These are phyloP conservation scores for Phaeosphaeriaceae sp. DNA, from an alignment of 2,329 filamentous ascomycete genomes.

Conservation along the genomic window DNA sequence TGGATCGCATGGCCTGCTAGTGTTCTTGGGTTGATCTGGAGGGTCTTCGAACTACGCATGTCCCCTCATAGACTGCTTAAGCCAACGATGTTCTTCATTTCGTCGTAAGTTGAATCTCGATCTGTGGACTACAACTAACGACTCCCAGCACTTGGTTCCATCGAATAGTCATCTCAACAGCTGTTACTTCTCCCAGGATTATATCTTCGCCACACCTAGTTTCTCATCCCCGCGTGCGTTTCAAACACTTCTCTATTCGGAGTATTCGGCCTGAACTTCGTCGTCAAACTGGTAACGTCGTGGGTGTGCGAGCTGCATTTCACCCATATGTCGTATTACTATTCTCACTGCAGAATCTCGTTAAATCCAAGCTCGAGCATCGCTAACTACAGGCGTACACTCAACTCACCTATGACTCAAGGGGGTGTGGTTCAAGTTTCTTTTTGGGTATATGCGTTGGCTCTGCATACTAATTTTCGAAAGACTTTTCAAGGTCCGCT, in stretches of 20 bases:
- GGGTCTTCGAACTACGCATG: too few relatives aligned
- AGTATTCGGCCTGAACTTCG: too few relatives aligned
- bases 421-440: conserved; percentile 17
- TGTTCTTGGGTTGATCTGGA: conserved; percentile 25
- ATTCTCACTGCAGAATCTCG: conserved; percentile 9
- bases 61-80: too few relatives aligned
- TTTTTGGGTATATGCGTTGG: conserved; percentile 5
- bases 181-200: not conserved
- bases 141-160: too few relatives aligned
- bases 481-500: conserved; percentile 29
- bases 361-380: not conserved
- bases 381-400: not conserved
- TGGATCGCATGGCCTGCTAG: conserved; percentile 34
- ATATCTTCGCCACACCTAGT: not conserved
- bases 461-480: conserved; percentile 7
- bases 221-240: too few relatives aligned
- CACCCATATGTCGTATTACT: conserved; percentile 21
- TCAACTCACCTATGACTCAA: conserved; percentile 19
- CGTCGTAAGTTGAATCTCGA: not conserved
- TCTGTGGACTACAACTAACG: not conserved
- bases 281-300: not conserved
- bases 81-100: too few relatives aligned
- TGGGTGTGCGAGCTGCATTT: not conserved
- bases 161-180: too few relatives aligned
- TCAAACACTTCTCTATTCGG: not conserved